Evolutionary conservation across 2,329 filamentous ascomycete genomes (phyloP).

Genomic region (Claviceps capensis): DNA sequence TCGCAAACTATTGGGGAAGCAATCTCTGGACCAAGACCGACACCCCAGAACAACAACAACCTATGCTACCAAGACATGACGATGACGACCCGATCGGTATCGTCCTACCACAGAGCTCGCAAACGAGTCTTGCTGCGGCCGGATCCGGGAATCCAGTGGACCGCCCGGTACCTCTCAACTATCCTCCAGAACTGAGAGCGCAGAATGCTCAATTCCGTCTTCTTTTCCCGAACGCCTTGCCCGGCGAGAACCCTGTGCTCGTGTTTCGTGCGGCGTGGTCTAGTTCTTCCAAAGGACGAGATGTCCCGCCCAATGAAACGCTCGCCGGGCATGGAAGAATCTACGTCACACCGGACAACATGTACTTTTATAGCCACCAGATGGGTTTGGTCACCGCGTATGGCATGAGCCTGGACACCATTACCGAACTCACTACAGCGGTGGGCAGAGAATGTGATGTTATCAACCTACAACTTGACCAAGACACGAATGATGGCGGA

Average conservation of each 20-base stretch:
- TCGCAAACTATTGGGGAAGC: slow-evolving; percentile 91
- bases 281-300: slow-evolving; percentile 33
- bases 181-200: slow-evolving; percentile 67
- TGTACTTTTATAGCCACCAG: slow-evolving; percentile 96
- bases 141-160: slow-evolving; percentile 15
- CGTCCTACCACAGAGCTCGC: slow-evolving; percentile 20
- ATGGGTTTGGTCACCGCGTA: slow-evolving; percentile 82
- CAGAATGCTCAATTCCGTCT: slow-evolving; percentile 91
- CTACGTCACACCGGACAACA: slow-evolving; percentile 73
- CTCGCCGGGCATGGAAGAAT: slow-evolving; percentile 58
- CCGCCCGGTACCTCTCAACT: slow-evolving; percentile 56
- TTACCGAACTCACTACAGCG: slow-evolving; percentile 80
- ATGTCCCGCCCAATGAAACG: slow-evolving; percentile 23
- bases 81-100: slow-evolving; percentile 29
- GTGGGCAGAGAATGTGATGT: slow-evolving; percentile 88
- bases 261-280: slow-evolving; percentile 88
- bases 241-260: slow-evolving; percentile 70
- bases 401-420: slow-evolving; percentile 57
- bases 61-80: slow-evolving; percentile 18
- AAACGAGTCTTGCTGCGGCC: slow-evolving; percentile 14
- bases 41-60: slow-evolving; percentile 14
- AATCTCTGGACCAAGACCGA: slow-evolving; percentile 50
- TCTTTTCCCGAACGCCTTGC: slow-evolving; percentile 68
- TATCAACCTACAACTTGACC: slow-evolving; percentile 65
- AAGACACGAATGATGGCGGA: slow-evolving; percentile 47